These are phyloP conservation scores for Aspergillus vadensis DNA, from an alignment of 2,329 filamentous ascomycete genomes.

Conservation along the genomic window DNA sequence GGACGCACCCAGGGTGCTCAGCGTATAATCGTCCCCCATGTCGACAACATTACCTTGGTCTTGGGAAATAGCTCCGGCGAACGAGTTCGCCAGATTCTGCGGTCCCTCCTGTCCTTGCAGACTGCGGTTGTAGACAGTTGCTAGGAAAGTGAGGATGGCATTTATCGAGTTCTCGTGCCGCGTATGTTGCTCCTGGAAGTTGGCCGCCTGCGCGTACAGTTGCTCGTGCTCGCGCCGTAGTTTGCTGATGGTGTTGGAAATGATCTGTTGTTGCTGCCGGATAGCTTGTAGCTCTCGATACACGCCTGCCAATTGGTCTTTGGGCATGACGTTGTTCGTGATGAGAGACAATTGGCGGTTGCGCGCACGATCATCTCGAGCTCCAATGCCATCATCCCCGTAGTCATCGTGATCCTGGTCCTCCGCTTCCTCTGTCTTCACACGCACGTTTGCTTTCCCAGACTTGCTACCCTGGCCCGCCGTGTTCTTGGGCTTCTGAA, in stretches of 20 bases:
- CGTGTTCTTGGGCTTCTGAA: conserved; percentile 88
- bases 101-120: conserved; percentile 77
- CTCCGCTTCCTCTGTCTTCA: conserved; percentile 61
- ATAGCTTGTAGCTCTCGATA: conserved; percentile 79
- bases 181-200: conserved; percentile 88
- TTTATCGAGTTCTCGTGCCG: conserved; percentile 99
- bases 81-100: conserved; percentile 80
- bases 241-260: conserved; percentile 77
- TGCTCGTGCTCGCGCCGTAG: conserved; percentile 84
- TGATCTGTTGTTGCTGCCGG: conserved; percentile 82
- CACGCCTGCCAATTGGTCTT: conserved; percentile 75
- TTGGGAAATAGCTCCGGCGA: conserved; percentile 71
- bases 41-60: conserved; percentile 65
- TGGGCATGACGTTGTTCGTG: conserved; percentile 51
- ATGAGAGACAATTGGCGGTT: conserved; percentile 48
- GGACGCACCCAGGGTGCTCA: conserved; percentile 37
- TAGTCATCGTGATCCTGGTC: conserved; percentile 65
- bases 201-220: conserved; percentile 81
- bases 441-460: conserved; percentile 43
- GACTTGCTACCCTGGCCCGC: conserved; percentile 56
- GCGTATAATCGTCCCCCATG: conserved; percentile 55
- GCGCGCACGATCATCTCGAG: conserved; percentile 38
- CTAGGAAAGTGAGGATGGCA: conserved; percentile 94
- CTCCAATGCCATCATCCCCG: conserved; percentile 42
- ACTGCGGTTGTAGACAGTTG: conserved; percentile 93